Conservation (phyloP, 192 early-diverging fungal genomes). For the Geosiphon pyriformis region DNA sequence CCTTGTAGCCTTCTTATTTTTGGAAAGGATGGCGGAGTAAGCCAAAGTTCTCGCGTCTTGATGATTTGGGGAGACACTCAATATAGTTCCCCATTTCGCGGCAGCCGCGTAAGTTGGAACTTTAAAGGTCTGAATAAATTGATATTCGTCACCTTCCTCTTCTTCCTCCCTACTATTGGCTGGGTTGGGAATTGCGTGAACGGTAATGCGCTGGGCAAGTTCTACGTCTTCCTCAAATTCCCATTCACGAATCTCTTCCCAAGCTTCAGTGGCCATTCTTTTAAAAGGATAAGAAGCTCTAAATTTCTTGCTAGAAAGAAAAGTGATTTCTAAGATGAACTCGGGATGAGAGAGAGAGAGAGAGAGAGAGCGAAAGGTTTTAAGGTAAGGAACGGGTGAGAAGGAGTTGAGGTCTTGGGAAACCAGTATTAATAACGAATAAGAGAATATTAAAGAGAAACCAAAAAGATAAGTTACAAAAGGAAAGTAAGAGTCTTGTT, state of each 20-base stretch:
- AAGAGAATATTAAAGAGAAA: no score
- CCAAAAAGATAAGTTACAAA: no score
- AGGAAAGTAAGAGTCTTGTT: no score
- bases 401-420: no score
- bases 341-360: no score
- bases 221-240: slow-evolving; percentile 14
- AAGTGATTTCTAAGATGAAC: no score
- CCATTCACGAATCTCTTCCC: slow-evolving; percentile 25
- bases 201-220: slow-evolving; percentile 21
- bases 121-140: slow-evolving; percentile 17
- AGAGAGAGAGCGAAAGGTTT: no score
- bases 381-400: no score
- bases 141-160: slow-evolving; percentile 13
- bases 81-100: slow-evolving; percentile 12
- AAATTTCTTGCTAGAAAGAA: no score
- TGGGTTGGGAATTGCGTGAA: slow-evolving; percentile 14
- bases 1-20: background rate
- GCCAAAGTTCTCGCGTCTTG: no score
- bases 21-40: background rate
- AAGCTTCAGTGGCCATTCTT: slow-evolving; percentile 15
- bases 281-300: no score
- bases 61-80: background rate
- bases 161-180: background rate
- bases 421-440: no score
- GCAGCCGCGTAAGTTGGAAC: slow-evolving; percentile 16